Evolutionary conservation across 164 flowering plant genomes (phyloP).

Genomic region (Tinospora cordifolia): DNA sequence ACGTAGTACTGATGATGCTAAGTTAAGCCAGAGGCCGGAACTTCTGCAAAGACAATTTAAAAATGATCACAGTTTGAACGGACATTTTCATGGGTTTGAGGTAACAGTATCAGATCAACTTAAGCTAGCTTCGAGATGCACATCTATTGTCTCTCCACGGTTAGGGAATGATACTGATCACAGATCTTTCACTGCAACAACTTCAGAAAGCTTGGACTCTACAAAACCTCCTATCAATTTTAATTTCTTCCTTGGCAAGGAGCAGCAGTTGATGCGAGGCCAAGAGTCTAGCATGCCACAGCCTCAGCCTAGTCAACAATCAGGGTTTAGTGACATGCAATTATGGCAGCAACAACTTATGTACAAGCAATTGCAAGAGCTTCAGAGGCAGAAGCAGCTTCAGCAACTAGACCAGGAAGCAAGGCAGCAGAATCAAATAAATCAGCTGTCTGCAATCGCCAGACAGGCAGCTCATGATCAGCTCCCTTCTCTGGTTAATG

Average conservation of each 20-base stretch:
- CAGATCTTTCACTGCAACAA: slow-evolving; percentile 20
- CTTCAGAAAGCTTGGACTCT: slow-evolving; percentile 23
- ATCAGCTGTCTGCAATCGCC: slow-evolving; percentile 29
- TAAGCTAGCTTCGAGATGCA: slow-evolving; percentile 32
- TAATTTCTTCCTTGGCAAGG: slow-evolving; percentile 27
- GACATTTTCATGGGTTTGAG: slow-evolving; percentile 33
- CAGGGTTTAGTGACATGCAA: slow-evolving; percentile 43
- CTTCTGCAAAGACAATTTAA: slow-evolving; percentile 28
- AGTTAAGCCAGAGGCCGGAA: slow-evolving; percentile 32
- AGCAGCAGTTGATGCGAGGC: slow-evolving; percentile 25
- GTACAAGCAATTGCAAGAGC: slow-evolving; percentile 58
- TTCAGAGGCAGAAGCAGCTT: slow-evolving; percentile 60
- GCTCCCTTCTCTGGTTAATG: slow-evolving; percentile 32
- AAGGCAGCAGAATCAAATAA: slow-evolving; percentile 38
- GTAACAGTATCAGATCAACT: slow-evolving; percentile 34
- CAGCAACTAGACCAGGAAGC: slow-evolving; percentile 42
- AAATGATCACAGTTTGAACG: slow-evolving; percentile 37
- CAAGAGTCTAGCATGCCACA: slow-evolving; percentile 37
- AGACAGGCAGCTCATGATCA: slow-evolving; percentile 42
- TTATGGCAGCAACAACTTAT: slow-evolving; percentile 56
- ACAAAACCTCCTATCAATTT: slow-evolving; percentile 27
- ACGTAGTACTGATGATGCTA: slow-evolving; percentile 29
- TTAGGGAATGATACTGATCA: slow-evolving; percentile 32
- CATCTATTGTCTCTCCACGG: slow-evolving; percentile 30
- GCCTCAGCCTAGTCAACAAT: slow-evolving; percentile 35